These are phyloP conservation scores for Pseudocohnilembus persalinus DNA, from an alignment of 169 alveolate species.

Conservation along the genomic window DNA sequence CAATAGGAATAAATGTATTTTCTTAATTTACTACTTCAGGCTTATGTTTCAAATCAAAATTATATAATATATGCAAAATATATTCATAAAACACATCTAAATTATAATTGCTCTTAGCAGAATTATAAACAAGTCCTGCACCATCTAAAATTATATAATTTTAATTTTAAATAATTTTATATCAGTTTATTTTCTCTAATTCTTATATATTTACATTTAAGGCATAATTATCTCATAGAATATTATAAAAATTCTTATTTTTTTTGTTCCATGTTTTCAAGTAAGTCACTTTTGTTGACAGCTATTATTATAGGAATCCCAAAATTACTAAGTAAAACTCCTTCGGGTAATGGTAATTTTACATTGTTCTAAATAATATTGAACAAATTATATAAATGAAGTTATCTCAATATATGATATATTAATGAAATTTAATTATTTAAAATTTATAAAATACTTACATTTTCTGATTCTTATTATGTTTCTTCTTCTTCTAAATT, in stretches of 20 bases:
- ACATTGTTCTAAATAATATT: slow-evolving; percentile 6
- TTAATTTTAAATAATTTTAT: background rate
- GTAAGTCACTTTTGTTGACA: slow-evolving; percentile 53
- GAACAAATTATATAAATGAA: background rate
- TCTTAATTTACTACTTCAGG: slow-evolving; percentile 44
- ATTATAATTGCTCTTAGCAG: slow-evolving; percentile 45
- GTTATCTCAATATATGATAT: too few species aligned
- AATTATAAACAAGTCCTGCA: slow-evolving; percentile 55
- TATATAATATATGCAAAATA: slow-evolving; percentile 50
- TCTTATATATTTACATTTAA: slow-evolving; percentile 35
- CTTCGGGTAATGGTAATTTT: slow-evolving; percentile 46
- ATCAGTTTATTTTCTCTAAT: background rate
- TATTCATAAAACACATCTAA: slow-evolving; percentile 55
- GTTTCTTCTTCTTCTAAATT: slow-evolving; percentile 12
- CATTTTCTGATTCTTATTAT: slow-evolving; percentile 8
- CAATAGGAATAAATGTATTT: slow-evolving; percentile 58
- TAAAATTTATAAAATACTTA: too few species aligned
- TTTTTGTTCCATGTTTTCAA: slow-evolving; percentile 31
- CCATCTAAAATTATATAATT: slow-evolving; percentile 41
- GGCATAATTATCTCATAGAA: slow-evolving; percentile 52
- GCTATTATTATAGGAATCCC: slow-evolving; percentile 63
- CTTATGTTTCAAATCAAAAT: slow-evolving; percentile 45
- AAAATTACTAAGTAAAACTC: slow-evolving; percentile 52
- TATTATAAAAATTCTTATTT: slow-evolving; percentile 46
- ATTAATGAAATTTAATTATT: too few species aligned